phyloP scores from a whole-genome alignment of 1,139 yeast species.

The Magnusiomyces suaveolens region DNA sequence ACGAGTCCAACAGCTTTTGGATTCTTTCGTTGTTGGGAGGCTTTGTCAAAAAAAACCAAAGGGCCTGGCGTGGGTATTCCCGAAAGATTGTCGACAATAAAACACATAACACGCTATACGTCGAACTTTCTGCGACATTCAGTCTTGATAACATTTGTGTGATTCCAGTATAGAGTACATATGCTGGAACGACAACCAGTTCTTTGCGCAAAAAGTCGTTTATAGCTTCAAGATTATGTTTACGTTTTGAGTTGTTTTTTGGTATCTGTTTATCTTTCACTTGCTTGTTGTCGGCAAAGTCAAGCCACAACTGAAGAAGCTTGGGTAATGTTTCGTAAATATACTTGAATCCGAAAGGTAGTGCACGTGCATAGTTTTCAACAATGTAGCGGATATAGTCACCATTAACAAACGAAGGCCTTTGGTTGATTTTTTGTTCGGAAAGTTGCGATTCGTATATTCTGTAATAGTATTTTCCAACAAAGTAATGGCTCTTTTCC shows the following conservation, averaged over 20 bases:
- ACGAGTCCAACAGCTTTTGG: constrained; percentile 28
- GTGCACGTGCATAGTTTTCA: constrained; percentile 53
- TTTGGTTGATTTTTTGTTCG: neutral
- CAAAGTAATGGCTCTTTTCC: constrained; percentile 73
- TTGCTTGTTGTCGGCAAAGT: constrained; percentile 44
- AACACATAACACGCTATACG: constrained; percentile 46
- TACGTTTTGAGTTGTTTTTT: constrained; percentile 18
- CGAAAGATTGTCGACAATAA: constrained; percentile 40
- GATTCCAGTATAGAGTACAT: neutral
- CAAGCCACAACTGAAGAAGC: constrained; percentile 84
- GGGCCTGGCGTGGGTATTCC: constrained; percentile 68
- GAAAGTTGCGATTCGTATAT: constrained; percentile 53
- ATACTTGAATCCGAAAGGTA: constrained; percentile 58
- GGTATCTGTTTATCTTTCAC: constrained; percentile 4
- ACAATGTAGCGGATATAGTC: constrained; percentile 59
- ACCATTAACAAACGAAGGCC: constrained; percentile 37
- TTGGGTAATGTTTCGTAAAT: constrained; percentile 84
- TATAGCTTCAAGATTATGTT: constrained; percentile 19
- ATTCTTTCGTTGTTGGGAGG: constrained; percentile 56
- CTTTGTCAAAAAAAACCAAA: constrained; percentile 51
- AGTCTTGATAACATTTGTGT: neutral
- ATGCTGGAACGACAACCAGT: constrained; percentile 39
- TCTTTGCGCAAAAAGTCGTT: constrained; percentile 35
- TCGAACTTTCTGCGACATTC: neutral
- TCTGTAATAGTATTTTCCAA: constrained; percentile 74